Conservation (phyloP, 768 basidiomycete genomes). For the Tulasnella sp. region DNA sequence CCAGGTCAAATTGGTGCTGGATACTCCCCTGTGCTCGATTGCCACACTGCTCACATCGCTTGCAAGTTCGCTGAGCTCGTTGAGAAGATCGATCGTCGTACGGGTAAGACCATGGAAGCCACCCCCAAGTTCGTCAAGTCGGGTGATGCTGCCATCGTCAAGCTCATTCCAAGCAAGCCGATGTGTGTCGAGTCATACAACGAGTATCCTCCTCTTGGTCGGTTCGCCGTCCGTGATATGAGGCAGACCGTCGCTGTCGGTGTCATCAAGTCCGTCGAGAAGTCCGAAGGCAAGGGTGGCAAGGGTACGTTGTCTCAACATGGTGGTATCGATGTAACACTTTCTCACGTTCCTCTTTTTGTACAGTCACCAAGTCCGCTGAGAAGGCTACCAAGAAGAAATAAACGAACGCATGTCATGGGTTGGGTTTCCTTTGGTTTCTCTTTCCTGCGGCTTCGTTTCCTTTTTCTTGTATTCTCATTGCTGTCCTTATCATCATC, state of each 20-base stretch:
- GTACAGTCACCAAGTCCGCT: conserved; percentile 84
- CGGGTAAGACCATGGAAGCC: conserved; percentile 83
- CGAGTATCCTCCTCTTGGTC: conserved; percentile 98
- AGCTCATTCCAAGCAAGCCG: conserved; percentile 91
- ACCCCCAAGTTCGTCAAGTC: conserved; percentile 97
- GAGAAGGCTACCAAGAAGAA: conserved; percentile 59
- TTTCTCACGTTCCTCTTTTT: conserved; percentile 3
- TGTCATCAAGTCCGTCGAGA: conserved; percentile 96
- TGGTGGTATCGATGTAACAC: neutral
- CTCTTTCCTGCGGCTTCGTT: neutral
- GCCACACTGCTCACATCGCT: conserved; percentile 99
- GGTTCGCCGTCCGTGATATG: conserved; percentile 99
- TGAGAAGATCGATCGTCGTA: conserved; percentile 99
- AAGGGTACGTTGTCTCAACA: conserved; percentile 44
- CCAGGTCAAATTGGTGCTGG: conserved; percentile 99
- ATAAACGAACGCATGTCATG: too few species aligned
- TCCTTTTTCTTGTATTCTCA: conserved; percentile 9
- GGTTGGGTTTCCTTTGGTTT: too few species aligned
- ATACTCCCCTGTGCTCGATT: conserved; percentile 97
- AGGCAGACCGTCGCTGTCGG: conserved; percentile 98
- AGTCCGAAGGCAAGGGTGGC: conserved; percentile 78
- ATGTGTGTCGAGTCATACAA: conserved; percentile 91
- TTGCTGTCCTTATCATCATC: conserved; percentile 3
- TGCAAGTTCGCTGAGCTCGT: conserved; percentile 98
- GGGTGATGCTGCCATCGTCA: conserved; percentile 98